Evolutionary conservation across 441 rosid species (phyloP), one percentile per base, ranked within the genome.

Genomic region (Hypseocharis bilobata): DNA sequence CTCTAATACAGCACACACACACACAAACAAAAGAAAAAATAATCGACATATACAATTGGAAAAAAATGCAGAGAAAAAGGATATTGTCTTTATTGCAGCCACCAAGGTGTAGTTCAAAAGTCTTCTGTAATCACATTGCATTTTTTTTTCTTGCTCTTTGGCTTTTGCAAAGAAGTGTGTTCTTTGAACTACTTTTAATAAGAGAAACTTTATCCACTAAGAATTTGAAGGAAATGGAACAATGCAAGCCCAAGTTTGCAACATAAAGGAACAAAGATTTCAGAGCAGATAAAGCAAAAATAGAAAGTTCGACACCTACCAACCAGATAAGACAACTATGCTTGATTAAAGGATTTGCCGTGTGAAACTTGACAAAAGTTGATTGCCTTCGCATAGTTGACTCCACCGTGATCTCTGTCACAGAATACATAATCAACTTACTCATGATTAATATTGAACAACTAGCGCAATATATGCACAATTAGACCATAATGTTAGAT

Each of bases 251-350:
- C n/a, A n/a, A n/a, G n/a, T n/a, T n/a, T n/a, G n/a, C n/a, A 45
- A 10, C 38, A 73, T 30, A 47, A 49, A 40, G 42, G 8, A 38
- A 60, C 3, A 7, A 6, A 60, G 49, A 30, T 27, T 22, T 26
- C 26, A 55, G 11, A 23, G 34, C 60, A 54, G 23, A 57, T 4
- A 68, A 54, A 47, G 64, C 13, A 60, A 69, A 57, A 69, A 68
- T 47, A 61, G 17, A 44, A 30, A 59, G 60, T 51, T 59, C 29
- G 65, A 45, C 54, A 70, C 82, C 61, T 85, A 88, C 98, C 91
- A 88, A 83, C 98, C 96, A 87, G 65, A 87, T 77, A 74, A 88
- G 71, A 70, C 84, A 76, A 28, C 80, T 77, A 60, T 78, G 85
- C 78, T 58, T 85, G 60, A 71, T 73, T 65, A 83, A 76, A 70